phyloP scores from a whole-genome alignment of 2,329 filamentous ascomycete species.

The Phoma herbarum region DNA sequence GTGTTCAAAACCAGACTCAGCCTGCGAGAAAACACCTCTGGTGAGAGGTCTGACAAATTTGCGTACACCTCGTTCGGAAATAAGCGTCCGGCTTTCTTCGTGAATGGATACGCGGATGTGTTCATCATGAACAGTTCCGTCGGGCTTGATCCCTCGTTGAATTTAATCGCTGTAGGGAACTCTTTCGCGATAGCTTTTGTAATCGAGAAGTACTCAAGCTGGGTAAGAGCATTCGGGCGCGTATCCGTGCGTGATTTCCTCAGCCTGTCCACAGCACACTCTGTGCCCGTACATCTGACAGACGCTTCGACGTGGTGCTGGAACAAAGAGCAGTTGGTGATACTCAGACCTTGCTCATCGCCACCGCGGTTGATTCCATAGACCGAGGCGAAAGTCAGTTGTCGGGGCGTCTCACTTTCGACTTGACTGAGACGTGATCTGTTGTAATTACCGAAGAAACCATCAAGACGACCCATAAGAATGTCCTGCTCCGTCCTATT shows the following conservation, averaged over 20 bases:
- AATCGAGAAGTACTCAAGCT: not conserved
- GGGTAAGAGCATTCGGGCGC: not conserved
- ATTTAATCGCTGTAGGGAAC: not conserved
- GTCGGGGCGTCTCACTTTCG: too few relatives aligned
- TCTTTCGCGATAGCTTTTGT: not conserved
- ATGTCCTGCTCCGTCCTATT: too few relatives aligned
- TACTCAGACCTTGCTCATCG: too few relatives aligned
- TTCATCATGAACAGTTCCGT: not conserved
- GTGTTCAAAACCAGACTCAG: constrained; percentile 42
- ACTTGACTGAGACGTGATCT: too few relatives aligned
- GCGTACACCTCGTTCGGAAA: not conserved
- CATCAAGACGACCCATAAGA: too few relatives aligned
- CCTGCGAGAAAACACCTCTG: constrained; percentile 32
- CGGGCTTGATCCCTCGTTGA: not conserved
- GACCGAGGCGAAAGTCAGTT: too few relatives aligned
- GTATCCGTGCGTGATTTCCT: not conserved
- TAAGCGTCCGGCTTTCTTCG: not conserved
- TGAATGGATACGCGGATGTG: not conserved
- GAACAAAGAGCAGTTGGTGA: too few relatives aligned
- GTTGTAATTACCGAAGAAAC: too few relatives aligned
- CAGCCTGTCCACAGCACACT: not conserved
- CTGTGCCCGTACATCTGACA: too few relatives aligned
- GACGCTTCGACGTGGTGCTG: too few relatives aligned
- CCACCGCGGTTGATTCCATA: too few relatives aligned
- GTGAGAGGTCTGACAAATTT: constrained; percentile 19